phyloP scores from a whole-genome alignment of 495 filamentous ascomycete genomes.

The Friedmanniomyces endolithicus region DNA sequence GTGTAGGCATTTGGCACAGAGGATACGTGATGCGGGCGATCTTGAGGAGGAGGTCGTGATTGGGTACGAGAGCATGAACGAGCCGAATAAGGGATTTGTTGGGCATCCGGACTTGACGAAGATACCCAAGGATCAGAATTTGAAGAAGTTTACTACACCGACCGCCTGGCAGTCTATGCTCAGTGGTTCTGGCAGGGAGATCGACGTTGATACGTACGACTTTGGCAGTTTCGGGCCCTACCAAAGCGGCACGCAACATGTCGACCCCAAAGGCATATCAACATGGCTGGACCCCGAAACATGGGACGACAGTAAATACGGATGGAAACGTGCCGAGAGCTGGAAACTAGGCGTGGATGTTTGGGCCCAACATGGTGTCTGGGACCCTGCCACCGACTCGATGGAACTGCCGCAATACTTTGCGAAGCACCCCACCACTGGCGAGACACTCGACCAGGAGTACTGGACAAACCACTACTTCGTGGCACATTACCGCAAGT shows the following conservation, averaged over 20 bases:
- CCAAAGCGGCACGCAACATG: slow-evolving; percentile 66
- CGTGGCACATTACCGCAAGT: slow-evolving; percentile 69
- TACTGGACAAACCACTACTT: slow-evolving; percentile 84
- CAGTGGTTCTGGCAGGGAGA: slow-evolving; percentile 75
- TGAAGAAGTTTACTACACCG: slow-evolving; percentile 86
- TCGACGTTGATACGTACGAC: slow-evolving; percentile 81
- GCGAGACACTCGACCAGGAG: slow-evolving; percentile 61
- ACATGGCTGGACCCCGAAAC: slow-evolving; percentile 64
- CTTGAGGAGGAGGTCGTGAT: slow-evolving; percentile 80
- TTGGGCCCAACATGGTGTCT: slow-evolving; percentile 95
- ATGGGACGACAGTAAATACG: slow-evolving; percentile 77
- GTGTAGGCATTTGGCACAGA: slow-evolving; percentile 62
- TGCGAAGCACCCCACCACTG: slow-evolving; percentile 55
- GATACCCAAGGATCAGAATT: slow-evolving; percentile 76
- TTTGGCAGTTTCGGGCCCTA: slow-evolving; percentile 88
- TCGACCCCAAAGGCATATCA: slow-evolving; percentile 76
- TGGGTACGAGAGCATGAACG: slow-evolving; percentile 91
- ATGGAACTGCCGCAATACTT: slow-evolving; percentile 84
- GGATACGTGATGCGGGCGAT: slow-evolving; percentile 83
- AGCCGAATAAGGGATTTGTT: slow-evolving; percentile 81
- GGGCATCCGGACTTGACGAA: slow-evolving; percentile 72
- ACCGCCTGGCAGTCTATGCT: slow-evolving; percentile 92
- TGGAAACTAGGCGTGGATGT: slow-evolving; percentile 91
- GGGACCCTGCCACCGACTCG: slow-evolving; percentile 70
- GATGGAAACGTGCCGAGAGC: slow-evolving; percentile 71